Conservation (phyloP, 352 stramenopile genomes). For the Pythium apleroticum region DNA sequence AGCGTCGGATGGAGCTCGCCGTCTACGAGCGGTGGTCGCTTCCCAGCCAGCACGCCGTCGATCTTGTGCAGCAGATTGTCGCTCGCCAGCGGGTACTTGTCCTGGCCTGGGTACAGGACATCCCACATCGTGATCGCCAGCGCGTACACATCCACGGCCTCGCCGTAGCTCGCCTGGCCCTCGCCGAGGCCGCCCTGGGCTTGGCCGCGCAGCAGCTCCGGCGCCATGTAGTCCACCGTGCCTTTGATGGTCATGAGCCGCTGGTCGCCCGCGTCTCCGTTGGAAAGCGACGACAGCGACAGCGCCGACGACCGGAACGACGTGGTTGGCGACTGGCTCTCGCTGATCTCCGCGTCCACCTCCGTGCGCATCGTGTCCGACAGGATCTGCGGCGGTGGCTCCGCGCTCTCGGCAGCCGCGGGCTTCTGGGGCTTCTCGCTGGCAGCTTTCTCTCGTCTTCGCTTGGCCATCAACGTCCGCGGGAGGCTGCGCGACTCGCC, state of each 20-base stretch:
- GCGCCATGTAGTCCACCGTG: constrained; percentile 81
- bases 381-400: not conserved
- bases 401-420: not conserved
- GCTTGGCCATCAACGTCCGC: constrained; percentile 4
- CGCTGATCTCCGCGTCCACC: not conserved
- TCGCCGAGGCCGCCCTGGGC: no score
- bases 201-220: constrained; percentile 71
- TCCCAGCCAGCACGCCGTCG: constrained; percentile 41
- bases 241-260: constrained; percentile 22
- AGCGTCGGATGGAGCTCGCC: constrained; percentile 32
- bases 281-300: not conserved
- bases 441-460: not conserved
- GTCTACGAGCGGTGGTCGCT: constrained; percentile 32
- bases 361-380: not conserved
- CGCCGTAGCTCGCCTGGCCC: constrained; percentile 48
- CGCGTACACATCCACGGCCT: constrained; percentile 73
- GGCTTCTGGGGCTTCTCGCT: not conserved
- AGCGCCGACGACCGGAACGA: not conserved
- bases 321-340: not conserved
- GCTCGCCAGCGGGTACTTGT: constrained; percentile 41
- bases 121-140: constrained; percentile 81
- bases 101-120: constrained; percentile 44
- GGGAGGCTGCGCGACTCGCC: constrained; percentile 30
- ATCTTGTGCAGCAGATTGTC: constrained; percentile 57
- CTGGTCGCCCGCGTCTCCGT: not conserved